These are phyloP conservation scores for Pinus tabuliformis DNA, from an alignment of 75 land plant genomes.

Conservation along the genomic window DNA sequence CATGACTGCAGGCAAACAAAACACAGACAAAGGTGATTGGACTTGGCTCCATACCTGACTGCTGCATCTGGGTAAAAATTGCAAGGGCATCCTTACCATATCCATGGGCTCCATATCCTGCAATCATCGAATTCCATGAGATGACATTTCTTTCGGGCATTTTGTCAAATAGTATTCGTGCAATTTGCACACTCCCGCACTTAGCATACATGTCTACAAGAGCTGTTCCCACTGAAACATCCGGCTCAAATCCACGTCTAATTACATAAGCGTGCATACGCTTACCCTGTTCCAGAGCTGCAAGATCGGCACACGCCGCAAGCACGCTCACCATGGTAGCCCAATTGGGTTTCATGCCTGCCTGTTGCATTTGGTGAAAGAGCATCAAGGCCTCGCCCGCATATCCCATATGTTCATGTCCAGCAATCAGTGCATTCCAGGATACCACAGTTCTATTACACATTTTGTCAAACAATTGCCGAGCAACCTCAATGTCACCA, in stretches of 20 bases:
- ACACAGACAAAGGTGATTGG: slow-evolving; percentile 27
- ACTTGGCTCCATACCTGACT: slow-evolving; percentile 4
- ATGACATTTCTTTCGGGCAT: slow-evolving; percentile 46
- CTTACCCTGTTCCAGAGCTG: slow-evolving; percentile 35
- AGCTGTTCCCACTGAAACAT: slow-evolving; percentile 57
- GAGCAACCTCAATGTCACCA: slow-evolving; percentile 45
- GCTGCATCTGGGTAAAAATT: slow-evolving; percentile 34
- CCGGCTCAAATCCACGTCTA: slow-evolving; percentile 31
- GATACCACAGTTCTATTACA: slow-evolving; percentile 35
- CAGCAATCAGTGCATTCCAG: slow-evolving; percentile 65
- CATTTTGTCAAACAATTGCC: slow-evolving; percentile 30
- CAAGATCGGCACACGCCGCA: slow-evolving; percentile 50
- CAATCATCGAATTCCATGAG: slow-evolving; percentile 50
- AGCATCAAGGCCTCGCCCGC: slow-evolving; percentile 36
- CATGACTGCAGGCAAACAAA: slow-evolving; percentile 36
- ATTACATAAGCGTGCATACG: slow-evolving; percentile 46
- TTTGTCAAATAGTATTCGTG: slow-evolving; percentile 33
- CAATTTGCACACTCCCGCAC: slow-evolving; percentile 15
- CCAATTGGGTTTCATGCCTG: slow-evolving; percentile 27
- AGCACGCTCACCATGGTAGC: slow-evolving; percentile 43
- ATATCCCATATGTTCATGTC: slow-evolving; percentile 40
- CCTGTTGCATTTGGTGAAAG: slow-evolving; percentile 40
- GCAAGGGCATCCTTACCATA: slow-evolving; percentile 32
- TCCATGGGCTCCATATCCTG: slow-evolving; percentile 28
- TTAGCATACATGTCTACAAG: slow-evolving; percentile 59